Evolutionary conservation across 1,284 basidiomycete species (phyloP).

Genomic region (Ustilago lituana): DNA sequence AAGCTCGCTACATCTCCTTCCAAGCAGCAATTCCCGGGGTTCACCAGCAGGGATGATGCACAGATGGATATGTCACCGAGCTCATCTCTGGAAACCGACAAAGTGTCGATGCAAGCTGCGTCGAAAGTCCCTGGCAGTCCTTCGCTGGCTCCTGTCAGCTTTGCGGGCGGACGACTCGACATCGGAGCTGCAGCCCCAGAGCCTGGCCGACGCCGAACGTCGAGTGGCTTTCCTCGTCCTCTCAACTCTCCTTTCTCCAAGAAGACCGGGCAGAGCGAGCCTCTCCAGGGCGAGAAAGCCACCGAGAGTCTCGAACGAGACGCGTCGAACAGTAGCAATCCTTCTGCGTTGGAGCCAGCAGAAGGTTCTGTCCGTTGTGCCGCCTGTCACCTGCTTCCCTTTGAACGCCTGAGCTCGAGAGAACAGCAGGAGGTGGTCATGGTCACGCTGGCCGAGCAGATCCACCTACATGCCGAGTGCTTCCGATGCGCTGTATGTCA

Average conservation of each 20-base stretch:
- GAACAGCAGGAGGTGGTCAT: slow-evolving; percentile 39
- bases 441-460: slow-evolving; percentile 33
- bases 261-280: neutral
- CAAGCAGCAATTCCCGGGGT: neutral
- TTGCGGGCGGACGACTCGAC: neutral
- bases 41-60: too few relatives aligned
- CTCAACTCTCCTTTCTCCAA: slow-evolving; percentile 15
- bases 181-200: neutral
- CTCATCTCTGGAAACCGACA: neutral
- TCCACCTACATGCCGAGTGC: slow-evolving; percentile 51
- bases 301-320: neutral
- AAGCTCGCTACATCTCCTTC: neutral
- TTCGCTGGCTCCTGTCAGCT: neutral
- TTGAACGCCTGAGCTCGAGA: slow-evolving; percentile 22
- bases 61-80: neutral
- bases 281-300: slow-evolving; percentile 12
- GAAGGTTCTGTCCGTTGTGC: slow-evolving; percentile 24
- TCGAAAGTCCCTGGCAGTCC: slow-evolving; percentile 33
- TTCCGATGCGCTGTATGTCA: slow-evolving; percentile 50
- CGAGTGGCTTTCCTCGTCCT: slow-evolving; percentile 33
- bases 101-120: neutral
- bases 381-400: slow-evolving; percentile 38
- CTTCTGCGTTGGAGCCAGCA: slow-evolving; percentile 11
- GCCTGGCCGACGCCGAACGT: slow-evolving; percentile 5
- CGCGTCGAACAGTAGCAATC: neutral